These are phyloP conservation scores for Tephrocybe rancida DNA, from an alignment of 768 basidiomycete genomes.

Conservation along the genomic window DNA sequence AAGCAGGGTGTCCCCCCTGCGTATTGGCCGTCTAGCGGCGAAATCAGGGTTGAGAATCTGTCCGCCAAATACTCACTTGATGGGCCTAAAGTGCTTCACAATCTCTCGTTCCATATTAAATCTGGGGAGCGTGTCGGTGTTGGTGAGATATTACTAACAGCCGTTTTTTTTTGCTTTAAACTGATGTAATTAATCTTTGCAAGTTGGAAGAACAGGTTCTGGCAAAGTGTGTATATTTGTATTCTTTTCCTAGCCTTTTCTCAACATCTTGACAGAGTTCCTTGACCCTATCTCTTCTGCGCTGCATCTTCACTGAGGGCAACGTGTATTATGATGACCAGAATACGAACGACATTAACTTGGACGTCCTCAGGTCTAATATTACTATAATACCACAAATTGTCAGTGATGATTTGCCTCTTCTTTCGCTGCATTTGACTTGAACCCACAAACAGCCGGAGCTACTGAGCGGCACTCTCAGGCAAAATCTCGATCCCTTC, in stretches of 20 bases:
- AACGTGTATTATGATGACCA: slow-evolving; percentile 58
- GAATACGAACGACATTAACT: slow-evolving; percentile 48
- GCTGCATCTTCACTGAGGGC: slow-evolving; percentile 61
- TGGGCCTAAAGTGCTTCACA: slow-evolving; percentile 56
- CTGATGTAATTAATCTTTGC: not conserved
- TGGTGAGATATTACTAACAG: slow-evolving; percentile 19
- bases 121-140: slow-evolving; percentile 64
- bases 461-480: slow-evolving; percentile 61
- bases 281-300: slow-evolving; percentile 55
- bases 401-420: slow-evolving; percentile 24
- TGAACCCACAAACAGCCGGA: slow-evolving; percentile 32
- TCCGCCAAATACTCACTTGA: slow-evolving; percentile 58
- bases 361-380: slow-evolving; percentile 55
- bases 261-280: slow-evolving; percentile 43
- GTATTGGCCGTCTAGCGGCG: slow-evolving; percentile 65
- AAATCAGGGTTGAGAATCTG: slow-evolving; percentile 53
- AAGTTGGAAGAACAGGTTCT: slow-evolving; percentile 47
- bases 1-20: slow-evolving; percentile 56
- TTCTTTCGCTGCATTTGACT: not conserved
- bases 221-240: slow-evolving; percentile 36
- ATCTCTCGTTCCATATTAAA: slow-evolving; percentile 51
- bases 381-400: slow-evolving; percentile 64
- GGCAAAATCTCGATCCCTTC: slow-evolving; percentile 73
- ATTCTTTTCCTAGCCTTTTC: not conserved
- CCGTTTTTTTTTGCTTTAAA: not conserved